Evolutionary conservation across 192 early-diverging fungal genomes (phyloP), one percentile per base, ranked within the genome.

Genomic region (Entomortierella lignicola): DNA sequence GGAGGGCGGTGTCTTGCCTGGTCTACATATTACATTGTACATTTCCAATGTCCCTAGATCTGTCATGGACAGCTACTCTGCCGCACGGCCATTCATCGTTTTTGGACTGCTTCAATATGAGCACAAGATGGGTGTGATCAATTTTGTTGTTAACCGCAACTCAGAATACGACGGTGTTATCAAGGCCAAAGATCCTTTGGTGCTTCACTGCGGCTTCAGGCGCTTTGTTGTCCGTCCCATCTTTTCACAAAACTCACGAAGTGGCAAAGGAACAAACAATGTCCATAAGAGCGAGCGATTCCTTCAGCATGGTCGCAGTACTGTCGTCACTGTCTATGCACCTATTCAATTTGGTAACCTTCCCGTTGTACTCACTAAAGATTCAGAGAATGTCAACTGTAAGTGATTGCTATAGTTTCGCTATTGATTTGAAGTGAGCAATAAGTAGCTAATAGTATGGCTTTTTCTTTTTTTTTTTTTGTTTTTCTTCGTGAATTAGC

Each of bases 241-340:
- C 60, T 99, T 94, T 70, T 98, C 95, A 54, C 91, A 95, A 71
- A 89, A 95, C 81, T 87, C 91, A 23, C 88, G 87, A 13, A 92
- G 91, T 61, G 91, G 93, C 34, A 86, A 91, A 47, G 87, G 91
- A 20, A 87, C 88, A 29, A 99, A 99, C 81, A 92, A 94, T 70
- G 97, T 98, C 39, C 93, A 96, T 85, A 97, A 97, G 86, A 96
- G 93, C 80, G 95, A 97, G 81, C 89, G 96, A 21, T 99, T 97
- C 85, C 80, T 97, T 57, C 91, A 91, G 72, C 85, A 81, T 25
- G 94, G 93, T 41, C 75, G 88, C 18, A 84, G 89, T 12, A 86
- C 86, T 29, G 87, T 98, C 4, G 98, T 89, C 34, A 95, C 93
- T n/a, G 86, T 96, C 17, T 99, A 92, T 82, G 96, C 92, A 8